A percentile compares a stretch with the other conserved stretches of the same genome.
phyloP scores from a whole-genome alignment of 2,329 filamentous ascomycete species.

The Dothistroma pini region DNA sequence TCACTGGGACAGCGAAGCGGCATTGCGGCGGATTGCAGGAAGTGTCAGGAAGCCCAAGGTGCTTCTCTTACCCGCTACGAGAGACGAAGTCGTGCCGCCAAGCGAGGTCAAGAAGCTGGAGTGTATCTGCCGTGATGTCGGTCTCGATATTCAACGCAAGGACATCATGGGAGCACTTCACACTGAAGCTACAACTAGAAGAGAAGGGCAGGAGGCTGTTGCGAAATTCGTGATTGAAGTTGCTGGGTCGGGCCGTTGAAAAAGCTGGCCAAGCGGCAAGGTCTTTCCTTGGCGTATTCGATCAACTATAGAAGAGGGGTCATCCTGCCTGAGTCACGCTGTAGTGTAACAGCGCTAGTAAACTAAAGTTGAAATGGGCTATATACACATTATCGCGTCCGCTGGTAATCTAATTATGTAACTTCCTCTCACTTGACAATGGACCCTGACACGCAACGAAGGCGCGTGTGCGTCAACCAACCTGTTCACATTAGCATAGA shows the following conservation, averaged over 20 bases:
- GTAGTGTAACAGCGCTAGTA: no score
- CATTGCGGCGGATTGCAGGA: slow-evolving; percentile 40
- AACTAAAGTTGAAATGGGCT: no score
- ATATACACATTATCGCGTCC: no score
- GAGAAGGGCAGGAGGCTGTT: slow-evolving; percentile 42
- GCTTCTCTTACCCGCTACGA: slow-evolving; percentile 54
- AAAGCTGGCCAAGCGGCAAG: no score
- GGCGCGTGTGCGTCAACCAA: no score
- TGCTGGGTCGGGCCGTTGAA: neutral
- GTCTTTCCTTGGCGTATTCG: no score
- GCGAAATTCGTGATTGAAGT: slow-evolving; percentile 15
- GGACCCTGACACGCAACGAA: no score
- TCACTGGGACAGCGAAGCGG: slow-evolving; percentile 48
- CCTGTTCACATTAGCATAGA: no score
- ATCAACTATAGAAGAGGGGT: no score
- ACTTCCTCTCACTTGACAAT: no score
- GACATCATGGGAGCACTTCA: slow-evolving; percentile 49
- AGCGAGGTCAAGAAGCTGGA: slow-evolving; percentile 55
- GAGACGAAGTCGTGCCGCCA: slow-evolving; percentile 57
- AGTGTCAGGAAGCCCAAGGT: slow-evolving; percentile 32
- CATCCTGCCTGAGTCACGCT: no score
- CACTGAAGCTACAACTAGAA: slow-evolving; percentile 46
- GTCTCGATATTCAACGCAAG: slow-evolving; percentile 37
- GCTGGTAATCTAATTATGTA: no score
- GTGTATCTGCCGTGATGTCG: slow-evolving; percentile 35